Conservation (phyloP, 495 filamentous ascomycete species). For the Cladorrhinum samala region DNA sequence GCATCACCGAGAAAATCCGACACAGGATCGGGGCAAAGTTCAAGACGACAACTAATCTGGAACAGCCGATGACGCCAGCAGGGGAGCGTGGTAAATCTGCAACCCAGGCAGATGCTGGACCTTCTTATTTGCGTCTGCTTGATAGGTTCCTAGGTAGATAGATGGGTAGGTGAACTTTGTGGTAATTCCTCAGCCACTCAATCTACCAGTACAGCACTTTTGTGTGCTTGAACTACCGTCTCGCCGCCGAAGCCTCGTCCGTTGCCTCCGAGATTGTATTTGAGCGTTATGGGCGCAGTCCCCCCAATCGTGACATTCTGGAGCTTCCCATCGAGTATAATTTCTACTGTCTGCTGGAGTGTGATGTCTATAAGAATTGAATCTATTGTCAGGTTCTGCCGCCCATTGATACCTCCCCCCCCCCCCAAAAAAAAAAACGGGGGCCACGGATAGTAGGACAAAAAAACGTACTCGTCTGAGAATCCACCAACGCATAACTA, state of each 20-base stretch:
- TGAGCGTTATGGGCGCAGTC: not conserved
- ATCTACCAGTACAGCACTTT: not conserved
- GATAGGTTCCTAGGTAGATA: too few species aligned
- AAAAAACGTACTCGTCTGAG: not conserved
- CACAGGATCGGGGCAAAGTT: not conserved
- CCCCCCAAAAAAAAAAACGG: not conserved
- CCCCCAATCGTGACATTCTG: not conserved
- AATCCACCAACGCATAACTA: slow-evolving; percentile 1
- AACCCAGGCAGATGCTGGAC: too few species aligned
- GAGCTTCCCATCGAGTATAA: not conserved
- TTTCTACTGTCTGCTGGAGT: not conserved
- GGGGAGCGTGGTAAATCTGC: too few species aligned
- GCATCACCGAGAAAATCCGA: not conserved
- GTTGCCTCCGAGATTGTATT: not conserved
- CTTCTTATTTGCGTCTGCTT: too few species aligned
- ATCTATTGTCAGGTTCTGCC: not conserved
- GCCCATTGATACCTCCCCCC: not conserved
- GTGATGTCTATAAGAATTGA: not conserved
- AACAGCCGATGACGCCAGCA: not conserved
- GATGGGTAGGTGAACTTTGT: too few species aligned
- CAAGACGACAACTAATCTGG: not conserved
- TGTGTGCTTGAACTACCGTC: not conserved
- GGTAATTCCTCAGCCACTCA: not conserved
- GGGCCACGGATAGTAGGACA: too few species aligned
- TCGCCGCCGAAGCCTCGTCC: not conserved